Percentiles rank a stretch among this genome's conserved stretches.
phyloP scores from a whole-genome alignment of 2,329 filamentous ascomycete species.

The Colletotrichum eremochloae region DNA sequence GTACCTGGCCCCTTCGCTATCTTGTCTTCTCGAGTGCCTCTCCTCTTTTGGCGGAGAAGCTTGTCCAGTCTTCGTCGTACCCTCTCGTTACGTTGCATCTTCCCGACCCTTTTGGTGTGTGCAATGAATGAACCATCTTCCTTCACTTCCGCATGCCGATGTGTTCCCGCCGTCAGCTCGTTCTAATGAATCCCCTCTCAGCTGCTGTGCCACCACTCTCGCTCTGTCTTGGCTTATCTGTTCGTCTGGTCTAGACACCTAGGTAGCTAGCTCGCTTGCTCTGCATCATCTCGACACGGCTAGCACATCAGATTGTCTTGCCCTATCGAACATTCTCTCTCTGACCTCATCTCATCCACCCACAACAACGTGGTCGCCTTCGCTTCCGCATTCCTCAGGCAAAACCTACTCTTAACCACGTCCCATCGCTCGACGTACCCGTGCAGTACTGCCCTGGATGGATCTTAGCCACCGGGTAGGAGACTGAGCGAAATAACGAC shows the following conservation, averaged over 20 bases:
- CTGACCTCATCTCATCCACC: slow-evolving; percentile 7
- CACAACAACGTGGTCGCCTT: slow-evolving; percentile 16
- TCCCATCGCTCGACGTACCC: not conserved
- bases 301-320: slow-evolving; percentile 23
- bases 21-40: slow-evolving; percentile 12
- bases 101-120: not conserved
- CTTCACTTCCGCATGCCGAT: slow-evolving; percentile 21
- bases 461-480: slow-evolving; percentile 8
- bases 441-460: slow-evolving; percentile 13
- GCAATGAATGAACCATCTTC: slow-evolving; percentile 5
- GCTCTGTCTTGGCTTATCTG: not conserved
- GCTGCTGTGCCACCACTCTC: not conserved
- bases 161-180: slow-evolving; percentile 20
- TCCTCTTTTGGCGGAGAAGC: slow-evolving; percentile 40
- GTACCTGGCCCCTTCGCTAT: not conserved
- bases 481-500: slow-evolving; percentile 40
- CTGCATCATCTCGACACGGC: not conserved
- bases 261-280: not conserved
- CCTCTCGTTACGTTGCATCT: slow-evolving; percentile 12
- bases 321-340: not conserved
- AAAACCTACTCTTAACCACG: slow-evolving; percentile 33
- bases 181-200: not conserved
- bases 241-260: not conserved
- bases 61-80: slow-evolving; percentile 11
- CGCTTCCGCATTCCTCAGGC: slow-evolving; percentile 24